These are phyloP conservation scores for Boletus reticuloceps DNA, from an alignment of 768 basidiomycete genomes.

Conservation along the genomic window DNA sequence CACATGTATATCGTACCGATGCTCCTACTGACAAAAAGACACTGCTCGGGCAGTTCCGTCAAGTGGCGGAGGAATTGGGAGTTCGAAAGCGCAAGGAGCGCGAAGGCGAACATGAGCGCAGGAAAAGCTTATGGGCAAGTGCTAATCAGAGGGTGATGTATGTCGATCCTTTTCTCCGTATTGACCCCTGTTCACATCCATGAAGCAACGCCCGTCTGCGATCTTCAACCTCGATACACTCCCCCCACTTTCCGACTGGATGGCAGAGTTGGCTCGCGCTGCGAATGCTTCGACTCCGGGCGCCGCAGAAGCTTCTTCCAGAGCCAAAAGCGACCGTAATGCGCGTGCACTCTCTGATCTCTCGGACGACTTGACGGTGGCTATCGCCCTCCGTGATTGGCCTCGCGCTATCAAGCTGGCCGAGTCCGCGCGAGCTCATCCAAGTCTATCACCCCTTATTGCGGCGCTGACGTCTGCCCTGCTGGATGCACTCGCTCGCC, in stretches of 20 bases:
- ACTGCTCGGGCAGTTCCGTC: conserved; percentile 81
- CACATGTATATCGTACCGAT: conserved; percentile 90
- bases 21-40: conserved; percentile 79
- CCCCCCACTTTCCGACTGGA: conserved; percentile 73
- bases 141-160: conserved; percentile 43
- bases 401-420: conserved; percentile 80
- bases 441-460: conserved; percentile 61
- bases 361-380: conserved; percentile 87
- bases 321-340: conserved; percentile 78
- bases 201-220: conserved; percentile 32
- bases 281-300: conserved; percentile 37
- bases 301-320: conserved; percentile 45
- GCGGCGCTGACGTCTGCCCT: conserved; percentile 67
- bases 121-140: conserved; percentile 69
- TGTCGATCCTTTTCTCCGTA: conserved; percentile 11
- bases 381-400: conserved; percentile 89
- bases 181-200: neutral
- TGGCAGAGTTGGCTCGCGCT: conserved; percentile 62
- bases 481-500: conserved; percentile 68
- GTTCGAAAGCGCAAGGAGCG: conserved; percentile 90
- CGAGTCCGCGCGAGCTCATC: conserved; percentile 76
- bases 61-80: conserved; percentile 88
- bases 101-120: conserved; percentile 87
- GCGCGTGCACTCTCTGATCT: conserved; percentile 87
- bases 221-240: conserved; percentile 37